Base-by-base conservation (phyloP, 1,284 basidiomycete species). In the Testicularia cyperi region DNA sequence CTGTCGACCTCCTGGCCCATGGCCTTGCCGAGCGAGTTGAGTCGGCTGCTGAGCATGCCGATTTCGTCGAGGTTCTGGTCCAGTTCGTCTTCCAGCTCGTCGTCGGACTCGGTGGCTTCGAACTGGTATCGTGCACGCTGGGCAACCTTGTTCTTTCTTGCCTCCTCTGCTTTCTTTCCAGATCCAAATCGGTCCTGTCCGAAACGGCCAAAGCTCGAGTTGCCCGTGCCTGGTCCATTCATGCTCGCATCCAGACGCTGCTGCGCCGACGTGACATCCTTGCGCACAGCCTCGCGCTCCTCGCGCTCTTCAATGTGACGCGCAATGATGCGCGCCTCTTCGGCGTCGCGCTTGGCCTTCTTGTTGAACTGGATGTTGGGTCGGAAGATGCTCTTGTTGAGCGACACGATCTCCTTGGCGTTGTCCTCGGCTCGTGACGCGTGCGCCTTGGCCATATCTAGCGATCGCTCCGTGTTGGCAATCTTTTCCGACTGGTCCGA, bases 301-400 rank as follows among this genome's bases (percentile, higher is more conserved):
- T 81, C 78, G 24, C 88, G 85, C 74, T 98, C 92, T 34, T 91
- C 88, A 9, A 92, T 86, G 74, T 95, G 94, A 14, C 92, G 88
- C 44, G 85, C 80, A 76, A 87, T 83, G 36, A 95, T 81, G 73
- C 92, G 89, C n/a, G 85, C 84, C 74, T 97, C 92, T 70, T 92
- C 85, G 14, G 88, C 90, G 14, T 85, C 83, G 37, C 92, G 88
- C 78, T 98, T 98, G 19, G 82, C 83, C 38, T 92, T 87, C 78
- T 80, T 73, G 53, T 62, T 54, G 32, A 77, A 74, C 69, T 72
- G 63, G 35, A 76, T 52, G 52, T 68, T 72, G 26, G 74, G 72
- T 15, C 88, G 84, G 82, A 99, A 97, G 78, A 99, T 98, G 39
- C 90, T 92, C 13, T 86, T 83, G 78, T 95, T 95, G 54, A 99